Base-by-base conservation (phyloP, 192 early-diverging fungal species). In the Umbelopsis sp. region DNA sequence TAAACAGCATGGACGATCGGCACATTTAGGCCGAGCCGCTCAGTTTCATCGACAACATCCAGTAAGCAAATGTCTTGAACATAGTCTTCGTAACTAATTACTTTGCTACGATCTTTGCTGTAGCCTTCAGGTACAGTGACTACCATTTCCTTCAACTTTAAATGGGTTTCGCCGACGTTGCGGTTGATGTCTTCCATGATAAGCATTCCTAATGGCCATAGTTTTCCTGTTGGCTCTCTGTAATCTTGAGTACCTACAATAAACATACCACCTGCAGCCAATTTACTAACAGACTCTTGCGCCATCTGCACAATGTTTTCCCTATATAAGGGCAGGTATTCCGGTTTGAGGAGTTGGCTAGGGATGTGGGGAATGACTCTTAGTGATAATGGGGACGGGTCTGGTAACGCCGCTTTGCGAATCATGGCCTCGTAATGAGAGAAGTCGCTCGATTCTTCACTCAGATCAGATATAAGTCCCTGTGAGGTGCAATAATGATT, bases 381-480 rank as follows among this genome's bases (percentile, higher is more conserved):
- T 1, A 94, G 78, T 1, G 81, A 76, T 47, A 89, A 79, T 18
- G 79, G 80, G 27, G 84, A 77, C 0, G 82, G 84, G 15, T 78
- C 64, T 15, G 80, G 83, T 8, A 73, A 76, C 0, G 80, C 58
- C 69, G 80, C 71, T 22, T 82, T 81, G 6, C 79, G 76, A 47
- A 88, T 77, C 71, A 94, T 80, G 21, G 88, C 87, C 16, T 78
- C 84, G 64, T 90, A 87, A 67, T 92, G 91, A 8, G 85, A 84
- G 23, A 85, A 80, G 72, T 94, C 92, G 30, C 85, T 88, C n/a
- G 87, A 88, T 48, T 89, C 86, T 66, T 94, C 91, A 74, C 91
- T 89, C 45, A 96, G 73, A 33, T 94, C 93, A 7, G 93, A 94
- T 11, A 93, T 87, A 11, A 95, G 75, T 0, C 94, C 94, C 82